Conservation (phyloP, 2,329 filamentous ascomycete genomes). For the Leptographium wingfieldii region DNA sequence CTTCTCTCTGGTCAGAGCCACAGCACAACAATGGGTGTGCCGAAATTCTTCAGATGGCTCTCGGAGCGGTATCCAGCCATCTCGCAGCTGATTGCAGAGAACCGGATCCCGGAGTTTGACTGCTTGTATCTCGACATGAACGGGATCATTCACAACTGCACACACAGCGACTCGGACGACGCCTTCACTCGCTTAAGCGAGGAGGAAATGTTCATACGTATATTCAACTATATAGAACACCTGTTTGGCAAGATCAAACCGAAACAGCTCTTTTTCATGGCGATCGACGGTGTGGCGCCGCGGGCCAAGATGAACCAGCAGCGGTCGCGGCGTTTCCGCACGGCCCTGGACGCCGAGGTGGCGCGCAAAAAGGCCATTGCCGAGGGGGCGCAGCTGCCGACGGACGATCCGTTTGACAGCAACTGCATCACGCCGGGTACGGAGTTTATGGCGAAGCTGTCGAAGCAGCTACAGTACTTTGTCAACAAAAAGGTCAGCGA, state of each 20-base stretch:
- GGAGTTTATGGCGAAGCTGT: slow-evolving; percentile 94
- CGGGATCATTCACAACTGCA: slow-evolving; percentile 99
- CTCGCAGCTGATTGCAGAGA: slow-evolving; percentile 96
- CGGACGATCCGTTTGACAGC: slow-evolving; percentile 93
- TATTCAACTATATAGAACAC: slow-evolving; percentile 99
- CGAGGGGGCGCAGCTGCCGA: slow-evolving; percentile 85
- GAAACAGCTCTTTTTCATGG: slow-evolving; percentile 98
- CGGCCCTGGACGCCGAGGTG: slow-evolving; percentile 78
- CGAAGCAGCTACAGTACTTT: slow-evolving; percentile 91
- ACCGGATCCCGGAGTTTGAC: slow-evolving; percentile 97
- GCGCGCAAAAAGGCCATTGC: slow-evolving; percentile 84
- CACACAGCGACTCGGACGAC: slow-evolving; percentile 90
- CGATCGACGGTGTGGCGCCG: slow-evolving; percentile 92
- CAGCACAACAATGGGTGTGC: slow-evolving; percentile 33
- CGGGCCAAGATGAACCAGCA: slow-evolving; percentile 99
- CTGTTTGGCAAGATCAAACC: slow-evolving; percentile 98
- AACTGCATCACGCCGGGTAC: slow-evolving; percentile 97
- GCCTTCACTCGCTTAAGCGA: slow-evolving; percentile 87
- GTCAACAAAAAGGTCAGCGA: slow-evolving; percentile 98
- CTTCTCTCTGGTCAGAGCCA: not conserved
- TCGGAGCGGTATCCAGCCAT: slow-evolving; percentile 98
- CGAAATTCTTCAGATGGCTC: slow-evolving; percentile 98
- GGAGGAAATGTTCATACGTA: slow-evolving; percentile 98
- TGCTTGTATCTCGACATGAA: slow-evolving; percentile 98
- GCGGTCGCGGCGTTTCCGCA: slow-evolving; percentile 86